Percentiles rank a stretch among this genome's conserved stretches.
Conservation (phyloP, 2,329 filamentous ascomycete genomes). For the Cordyceps fumosorosea region DNA sequence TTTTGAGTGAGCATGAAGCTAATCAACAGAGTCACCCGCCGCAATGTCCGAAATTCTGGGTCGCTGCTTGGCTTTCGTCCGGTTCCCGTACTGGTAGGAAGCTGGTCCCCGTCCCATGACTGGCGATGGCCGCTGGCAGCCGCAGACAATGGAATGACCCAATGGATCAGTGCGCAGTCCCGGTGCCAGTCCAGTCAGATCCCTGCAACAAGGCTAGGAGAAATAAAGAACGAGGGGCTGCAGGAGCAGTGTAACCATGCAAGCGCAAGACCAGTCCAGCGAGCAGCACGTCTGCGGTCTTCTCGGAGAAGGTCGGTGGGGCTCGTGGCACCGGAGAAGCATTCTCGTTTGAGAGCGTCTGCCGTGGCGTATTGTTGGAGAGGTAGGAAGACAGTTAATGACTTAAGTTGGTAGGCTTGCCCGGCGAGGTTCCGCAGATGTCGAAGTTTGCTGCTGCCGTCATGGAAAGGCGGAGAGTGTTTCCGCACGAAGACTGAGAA, state of each 20-base stretch:
- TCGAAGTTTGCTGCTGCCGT: conserved; percentile 1
- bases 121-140: conserved; percentile 6
- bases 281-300: not conserved
- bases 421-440: conserved; percentile 8
- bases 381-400: not conserved
- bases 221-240: conserved; percentile 7
- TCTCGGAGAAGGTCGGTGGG: conserved; percentile 1
- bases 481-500: not conserved
- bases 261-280: not conserved
- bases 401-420: not conserved
- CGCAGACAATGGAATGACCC: not conserved
- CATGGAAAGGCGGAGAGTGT: not conserved
- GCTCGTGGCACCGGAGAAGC: conserved; percentile 10
- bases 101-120: conserved; percentile 9
- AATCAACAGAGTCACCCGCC: conserved; percentile 4
- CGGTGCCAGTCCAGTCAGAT: not conserved
- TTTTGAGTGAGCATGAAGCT: conserved; percentile 5
- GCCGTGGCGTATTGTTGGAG: conserved; percentile 13
- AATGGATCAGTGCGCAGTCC: not conserved
- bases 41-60: conserved; percentile 12
- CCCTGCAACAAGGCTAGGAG: conserved; percentile 10
- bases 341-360: conserved; percentile 12
- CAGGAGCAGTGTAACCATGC: conserved; percentile 8
- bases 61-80: conserved; percentile 1
- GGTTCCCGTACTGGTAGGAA: not conserved